phyloP scores from a whole-genome alignment of 2,329 filamentous ascomycete genomes.

The Microcyclosporella mali region DNA sequence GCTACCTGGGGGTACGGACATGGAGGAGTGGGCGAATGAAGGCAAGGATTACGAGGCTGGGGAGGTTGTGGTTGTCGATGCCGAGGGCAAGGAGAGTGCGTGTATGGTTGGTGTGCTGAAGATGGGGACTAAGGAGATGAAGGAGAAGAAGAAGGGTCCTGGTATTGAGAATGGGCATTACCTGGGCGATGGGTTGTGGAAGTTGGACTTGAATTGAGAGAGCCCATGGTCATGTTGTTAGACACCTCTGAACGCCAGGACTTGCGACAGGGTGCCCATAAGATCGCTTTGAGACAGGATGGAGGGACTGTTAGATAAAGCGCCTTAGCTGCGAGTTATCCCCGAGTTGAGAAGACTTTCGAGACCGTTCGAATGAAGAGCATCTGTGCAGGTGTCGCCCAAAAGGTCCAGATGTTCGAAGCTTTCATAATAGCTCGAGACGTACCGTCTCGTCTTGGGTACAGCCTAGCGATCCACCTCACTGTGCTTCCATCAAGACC shows the following conservation, averaged over 20 bases:
- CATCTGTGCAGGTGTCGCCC: too few relatives aligned
- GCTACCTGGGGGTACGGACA: slow-evolving; percentile 54
- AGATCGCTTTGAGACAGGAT: background rate
- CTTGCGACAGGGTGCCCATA: too few relatives aligned
- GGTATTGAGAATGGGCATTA: slow-evolving; percentile 93
- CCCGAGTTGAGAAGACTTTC: too few relatives aligned
- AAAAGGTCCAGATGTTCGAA: too few relatives aligned
- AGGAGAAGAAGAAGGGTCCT: slow-evolving; percentile 87
- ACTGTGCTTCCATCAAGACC: slow-evolving; percentile 47
- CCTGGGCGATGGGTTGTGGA: slow-evolving; percentile 91
- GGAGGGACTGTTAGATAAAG: background rate
- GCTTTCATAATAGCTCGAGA: too few relatives aligned
- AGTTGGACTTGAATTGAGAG: slow-evolving; percentile 52
- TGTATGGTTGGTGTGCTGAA: slow-evolving; percentile 82
- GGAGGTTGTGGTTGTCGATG: slow-evolving; percentile 78
- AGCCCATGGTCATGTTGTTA: background rate
- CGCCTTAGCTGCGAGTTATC: background rate
- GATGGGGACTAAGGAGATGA: slow-evolving; percentile 83
- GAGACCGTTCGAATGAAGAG: too few relatives aligned
- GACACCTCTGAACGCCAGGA: too few relatives aligned
- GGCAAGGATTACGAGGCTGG: slow-evolving; percentile 70
- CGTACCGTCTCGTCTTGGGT: too few relatives aligned
- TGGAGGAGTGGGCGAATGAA: slow-evolving; percentile 41
- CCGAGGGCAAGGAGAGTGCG: slow-evolving; percentile 88
- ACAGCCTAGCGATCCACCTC: too few relatives aligned